phyloP scores from a whole-genome alignment of 1,139 yeast species.

The Lipomyces yarrowii region DNA sequence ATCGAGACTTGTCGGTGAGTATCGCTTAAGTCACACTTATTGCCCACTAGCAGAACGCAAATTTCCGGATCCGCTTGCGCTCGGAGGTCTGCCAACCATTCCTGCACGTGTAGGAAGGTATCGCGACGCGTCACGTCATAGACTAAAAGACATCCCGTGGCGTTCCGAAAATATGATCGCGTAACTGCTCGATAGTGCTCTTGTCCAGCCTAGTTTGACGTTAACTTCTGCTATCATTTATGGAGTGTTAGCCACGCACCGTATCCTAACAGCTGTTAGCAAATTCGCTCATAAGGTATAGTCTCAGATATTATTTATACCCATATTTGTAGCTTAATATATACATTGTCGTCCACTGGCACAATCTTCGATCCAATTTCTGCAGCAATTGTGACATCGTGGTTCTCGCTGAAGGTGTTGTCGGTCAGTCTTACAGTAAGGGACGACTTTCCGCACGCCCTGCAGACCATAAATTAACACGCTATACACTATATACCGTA shows the following conservation, averaged over 20 bases:
- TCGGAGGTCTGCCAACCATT: constrained; percentile 65
- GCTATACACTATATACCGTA: neutral
- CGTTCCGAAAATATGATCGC: constrained; percentile 79
- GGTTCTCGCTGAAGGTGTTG: constrained; percentile 42
- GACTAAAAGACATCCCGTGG: constrained; percentile 80
- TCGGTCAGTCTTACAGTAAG: constrained; percentile 44
- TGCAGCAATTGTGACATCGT: constrained; percentile 46
- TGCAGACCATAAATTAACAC: constrained; percentile 14
- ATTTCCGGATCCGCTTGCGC: constrained; percentile 77
- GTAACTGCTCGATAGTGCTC: constrained; percentile 93
- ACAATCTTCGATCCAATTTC: constrained; percentile 45
- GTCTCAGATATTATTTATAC: constrained; percentile 14
- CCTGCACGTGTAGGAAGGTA: constrained; percentile 41
- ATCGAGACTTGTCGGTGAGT: constrained; percentile 70
- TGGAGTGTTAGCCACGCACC: constrained; percentile 12
- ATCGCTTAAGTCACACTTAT: constrained; percentile 71
- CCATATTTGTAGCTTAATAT: constrained; percentile 39
- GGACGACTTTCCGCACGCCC: constrained; percentile 46
- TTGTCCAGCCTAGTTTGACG: constrained; percentile 67
- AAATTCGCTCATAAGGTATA: constrained; percentile 3
- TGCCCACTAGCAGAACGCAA: constrained; percentile 88
- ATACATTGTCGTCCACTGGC: constrained; percentile 38
- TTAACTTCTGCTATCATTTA: neutral
- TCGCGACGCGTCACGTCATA: constrained; percentile 85
- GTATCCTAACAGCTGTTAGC: constrained; percentile 65